phyloP scores from a whole-genome alignment of 495 filamentous ascomycete species.

The Alectoria sarmentosa region DNA sequence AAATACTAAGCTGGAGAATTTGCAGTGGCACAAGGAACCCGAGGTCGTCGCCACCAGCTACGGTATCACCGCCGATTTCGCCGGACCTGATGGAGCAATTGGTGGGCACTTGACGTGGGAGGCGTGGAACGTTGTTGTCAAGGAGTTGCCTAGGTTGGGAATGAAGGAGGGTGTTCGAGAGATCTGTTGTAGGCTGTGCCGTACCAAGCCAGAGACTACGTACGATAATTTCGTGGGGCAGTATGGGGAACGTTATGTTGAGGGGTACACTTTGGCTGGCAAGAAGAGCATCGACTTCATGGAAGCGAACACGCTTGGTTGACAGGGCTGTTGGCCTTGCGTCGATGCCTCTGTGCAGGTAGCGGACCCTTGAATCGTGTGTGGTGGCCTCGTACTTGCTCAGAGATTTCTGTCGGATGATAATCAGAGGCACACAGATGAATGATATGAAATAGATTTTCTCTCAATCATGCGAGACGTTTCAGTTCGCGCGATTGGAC shows the following conservation, averaged over 20 bases:
- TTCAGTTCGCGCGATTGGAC: not conserved
- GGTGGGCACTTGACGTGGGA: slow-evolving; percentile 30
- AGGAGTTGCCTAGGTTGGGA: slow-evolving; percentile 33
- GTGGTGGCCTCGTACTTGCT: not conserved
- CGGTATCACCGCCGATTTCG: slow-evolving; percentile 45
- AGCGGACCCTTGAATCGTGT: not conserved
- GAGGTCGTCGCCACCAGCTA: slow-evolving; percentile 36
- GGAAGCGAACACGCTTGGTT: not conserved
- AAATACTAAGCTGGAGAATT: not conserved
- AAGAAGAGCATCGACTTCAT: not conserved
- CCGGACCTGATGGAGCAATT: slow-evolving; percentile 30
- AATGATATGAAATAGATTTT: not conserved
- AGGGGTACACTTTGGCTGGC: slow-evolving; percentile 14
- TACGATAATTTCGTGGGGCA: slow-evolving; percentile 41
- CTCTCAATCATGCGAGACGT: not conserved
- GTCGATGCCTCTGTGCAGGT: not conserved
- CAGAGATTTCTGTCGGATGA: not conserved
- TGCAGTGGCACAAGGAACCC: slow-evolving; percentile 34
- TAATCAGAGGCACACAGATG: no score
- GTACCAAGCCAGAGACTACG: slow-evolving; percentile 42
- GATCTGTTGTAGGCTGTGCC: slow-evolving; percentile 39
- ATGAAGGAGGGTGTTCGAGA: slow-evolving; percentile 33
- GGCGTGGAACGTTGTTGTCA: slow-evolving; percentile 32
- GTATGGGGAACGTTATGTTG: slow-evolving; percentile 33
- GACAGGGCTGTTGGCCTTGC: not conserved